Conservation (phyloP, 1,284 basidiomycete genomes). For the Prillingera fragicola region DNA sequence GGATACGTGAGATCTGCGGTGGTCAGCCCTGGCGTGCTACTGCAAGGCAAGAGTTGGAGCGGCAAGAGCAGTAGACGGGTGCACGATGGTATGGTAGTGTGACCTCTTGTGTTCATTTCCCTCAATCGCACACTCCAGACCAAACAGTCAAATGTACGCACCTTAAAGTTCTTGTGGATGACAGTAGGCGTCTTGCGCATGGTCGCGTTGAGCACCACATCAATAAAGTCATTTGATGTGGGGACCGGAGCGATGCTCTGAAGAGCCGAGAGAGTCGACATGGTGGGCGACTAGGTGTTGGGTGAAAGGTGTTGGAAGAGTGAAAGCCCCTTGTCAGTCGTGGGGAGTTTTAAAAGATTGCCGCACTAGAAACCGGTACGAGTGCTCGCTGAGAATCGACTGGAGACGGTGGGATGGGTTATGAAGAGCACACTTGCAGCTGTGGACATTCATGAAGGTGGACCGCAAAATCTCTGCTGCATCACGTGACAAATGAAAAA, state of each 20-base stretch:
- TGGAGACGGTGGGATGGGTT: too few species aligned
- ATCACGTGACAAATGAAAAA: too few species aligned
- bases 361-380: background rate
- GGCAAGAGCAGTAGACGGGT: background rate
- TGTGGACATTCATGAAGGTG: too few species aligned
- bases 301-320: background rate
- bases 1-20: conserved; percentile 77
- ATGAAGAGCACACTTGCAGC: too few species aligned
- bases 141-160: background rate
- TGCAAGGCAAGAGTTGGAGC: too few species aligned
- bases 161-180: conserved; percentile 76
- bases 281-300: conserved; percentile 16
- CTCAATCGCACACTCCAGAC: too few species aligned
- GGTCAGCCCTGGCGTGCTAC: conserved; percentile 52
- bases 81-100: too few species aligned
- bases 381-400: background rate
- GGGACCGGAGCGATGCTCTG: conserved; percentile 97
- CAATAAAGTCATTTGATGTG: conserved; percentile 88
- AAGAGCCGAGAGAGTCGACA: conserved; percentile 55
- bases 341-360: background rate
- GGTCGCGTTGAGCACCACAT: conserved; percentile 86
- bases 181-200: conserved; percentile 92
- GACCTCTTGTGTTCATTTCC: too few species aligned
- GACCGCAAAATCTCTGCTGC: too few species aligned
- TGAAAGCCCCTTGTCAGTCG: background rate